A percentile compares a stretch with the other conserved stretches of the same genome.
Conservation (phyloP, 768 basidiomycete species). For the Lactarius trivialis region DNA sequence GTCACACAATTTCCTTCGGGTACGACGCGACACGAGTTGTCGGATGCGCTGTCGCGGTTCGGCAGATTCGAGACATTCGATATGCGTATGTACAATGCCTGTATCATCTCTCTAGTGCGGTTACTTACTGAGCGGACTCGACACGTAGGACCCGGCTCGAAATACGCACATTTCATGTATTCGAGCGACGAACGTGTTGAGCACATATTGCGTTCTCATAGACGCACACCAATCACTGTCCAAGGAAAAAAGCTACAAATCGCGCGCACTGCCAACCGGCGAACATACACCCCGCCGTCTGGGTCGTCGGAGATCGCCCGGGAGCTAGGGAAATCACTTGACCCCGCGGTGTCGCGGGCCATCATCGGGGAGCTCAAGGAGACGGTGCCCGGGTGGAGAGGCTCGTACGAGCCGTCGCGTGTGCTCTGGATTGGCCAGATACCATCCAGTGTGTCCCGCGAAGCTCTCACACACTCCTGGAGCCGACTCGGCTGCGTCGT, state of each 20-base stretch:
- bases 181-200: conserved; percentile 2
- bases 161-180: conserved; percentile 12
- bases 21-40: background rate
- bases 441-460: background rate
- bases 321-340: background rate
- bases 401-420: conserved; percentile 1
- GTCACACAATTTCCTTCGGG: background rate
- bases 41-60: background rate
- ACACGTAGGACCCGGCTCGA: conserved; percentile 7
- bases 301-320: background rate
- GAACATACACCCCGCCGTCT: background rate
- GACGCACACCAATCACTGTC: conserved; percentile 3
- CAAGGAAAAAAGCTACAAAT: background rate
- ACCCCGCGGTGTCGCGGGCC: background rate
- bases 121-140: background rate
- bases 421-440: conserved; percentile 15
- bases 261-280: background rate
- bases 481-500: conserved; percentile 18
- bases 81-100: conserved; percentile 4
- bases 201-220: conserved; percentile 2
- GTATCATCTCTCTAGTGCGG: background rate
- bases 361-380: conserved; percentile 5
- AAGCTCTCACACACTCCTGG: conserved; percentile 10
- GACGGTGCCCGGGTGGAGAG: conserved; percentile 8
- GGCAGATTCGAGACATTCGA: conserved; percentile 1